Evolutionary conservation across 2,329 filamentous ascomycete species (phyloP), one percentile per base, ranked within the genome.

Genomic region (Leptosphaerulina australis): DNA sequence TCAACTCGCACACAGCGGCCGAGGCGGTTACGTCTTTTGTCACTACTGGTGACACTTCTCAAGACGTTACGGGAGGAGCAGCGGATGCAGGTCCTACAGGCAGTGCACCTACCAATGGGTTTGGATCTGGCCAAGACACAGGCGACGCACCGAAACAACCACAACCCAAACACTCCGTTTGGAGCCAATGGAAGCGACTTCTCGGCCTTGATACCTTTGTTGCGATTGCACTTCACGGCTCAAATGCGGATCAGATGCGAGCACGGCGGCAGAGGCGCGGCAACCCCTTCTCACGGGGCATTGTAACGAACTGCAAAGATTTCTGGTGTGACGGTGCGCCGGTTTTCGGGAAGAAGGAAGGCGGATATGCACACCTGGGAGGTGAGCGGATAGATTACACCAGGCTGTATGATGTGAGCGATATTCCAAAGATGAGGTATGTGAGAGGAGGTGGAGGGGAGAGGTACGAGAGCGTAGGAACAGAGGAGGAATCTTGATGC

Each of bases 241-340:
- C 87, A 74, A 62, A 76, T 60, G 64, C 73, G 60, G 75, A 81
- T 60, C 58, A 74, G 59, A 56, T 71, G 62, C 49, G 49, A 12
- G 39, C 53, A 2, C 55, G 53, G 51, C 67, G 38, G 18, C 56
- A 50, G 64, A 73, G 79, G 56, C 79, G 80, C 47, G 82, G 80
- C 59, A 99, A 97, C 70, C 92, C 92, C 0, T 99, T 93, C 72
- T 93, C 86, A 50, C 81, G 86, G 24, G 94, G 94, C 6, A 80
- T 91, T 29, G 63, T 95, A n/a, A 83, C 86, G 51, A 99, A 99
- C 69, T 99, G 94, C 74, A 88, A 84, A 59, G 95, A 99, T 73
- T 99, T 99, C 71, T 97, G 92, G 91, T 93, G 89, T 65, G 94
- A 97, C 69, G 85, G 90, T 1, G 87, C 89, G 2, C 88, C 93